phyloP scores from a whole-genome alignment of 2,329 filamentous ascomycete species.

The Aurifilum marmelostoma region DNA sequence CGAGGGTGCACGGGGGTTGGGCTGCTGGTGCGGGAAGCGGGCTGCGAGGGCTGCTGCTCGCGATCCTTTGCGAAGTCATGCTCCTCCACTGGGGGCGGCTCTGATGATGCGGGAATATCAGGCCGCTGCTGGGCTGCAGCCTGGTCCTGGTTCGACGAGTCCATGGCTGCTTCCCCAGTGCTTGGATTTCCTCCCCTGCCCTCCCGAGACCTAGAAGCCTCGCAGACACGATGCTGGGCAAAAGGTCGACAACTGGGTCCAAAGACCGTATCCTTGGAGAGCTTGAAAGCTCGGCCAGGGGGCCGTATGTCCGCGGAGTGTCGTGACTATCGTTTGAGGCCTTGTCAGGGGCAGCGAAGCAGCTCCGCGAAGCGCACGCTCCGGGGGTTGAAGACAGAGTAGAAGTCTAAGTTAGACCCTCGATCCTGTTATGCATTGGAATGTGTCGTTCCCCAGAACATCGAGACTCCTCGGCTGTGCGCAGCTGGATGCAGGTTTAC shows the following conservation, averaged over 20 bases:
- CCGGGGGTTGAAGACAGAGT: not conserved
- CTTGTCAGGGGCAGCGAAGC: not conserved
- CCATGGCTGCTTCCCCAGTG: slow-evolving; percentile 17
- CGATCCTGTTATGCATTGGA: not conserved
- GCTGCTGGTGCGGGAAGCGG: slow-evolving; percentile 5
- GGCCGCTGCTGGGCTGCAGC: slow-evolving; percentile 7
- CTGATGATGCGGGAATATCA: not conserved
- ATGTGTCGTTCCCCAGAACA: not conserved
- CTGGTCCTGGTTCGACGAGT: slow-evolving; percentile 6
- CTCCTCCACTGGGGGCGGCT: not conserved
- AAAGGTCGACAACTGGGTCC: not conserved
- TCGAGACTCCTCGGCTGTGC: not conserved
- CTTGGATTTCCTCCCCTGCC: not conserved
- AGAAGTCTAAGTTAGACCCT: not conserved
- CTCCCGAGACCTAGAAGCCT: slow-evolving; percentile 25
- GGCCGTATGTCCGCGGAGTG: not conserved
- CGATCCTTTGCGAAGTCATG: slow-evolving; percentile 5
- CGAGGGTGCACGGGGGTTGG: slow-evolving; percentile 17
- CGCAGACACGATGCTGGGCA: not conserved
- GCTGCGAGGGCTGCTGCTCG: not conserved
- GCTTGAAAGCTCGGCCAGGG: not conserved
- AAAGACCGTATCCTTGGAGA: not conserved
- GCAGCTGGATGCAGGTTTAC: no score
- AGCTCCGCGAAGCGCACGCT: not conserved
- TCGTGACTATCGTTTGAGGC: slow-evolving; percentile 9